These are phyloP conservation scores for Talaromyces sp. DNA, from an alignment of 2,329 filamentous ascomycete genomes.

Conservation along the genomic window DNA sequence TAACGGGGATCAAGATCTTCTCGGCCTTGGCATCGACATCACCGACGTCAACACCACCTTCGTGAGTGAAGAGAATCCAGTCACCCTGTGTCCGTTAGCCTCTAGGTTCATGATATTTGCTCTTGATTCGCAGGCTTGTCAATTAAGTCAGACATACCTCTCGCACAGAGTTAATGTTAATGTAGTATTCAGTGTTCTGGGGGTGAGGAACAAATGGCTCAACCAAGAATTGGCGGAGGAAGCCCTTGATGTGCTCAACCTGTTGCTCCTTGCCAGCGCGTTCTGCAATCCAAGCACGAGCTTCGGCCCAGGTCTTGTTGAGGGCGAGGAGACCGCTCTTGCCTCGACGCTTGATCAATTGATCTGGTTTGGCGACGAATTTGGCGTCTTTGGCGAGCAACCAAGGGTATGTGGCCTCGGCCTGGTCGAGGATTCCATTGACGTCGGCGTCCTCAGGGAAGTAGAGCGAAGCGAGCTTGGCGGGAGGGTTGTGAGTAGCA, in stretches of 20 bases:
- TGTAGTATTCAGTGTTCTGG: conserved; percentile 96
- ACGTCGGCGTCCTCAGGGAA: conserved; percentile 87
- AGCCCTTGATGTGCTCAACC: conserved; percentile 87
- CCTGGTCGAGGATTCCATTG: conserved; percentile 83
- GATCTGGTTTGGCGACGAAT: conserved; percentile 99
- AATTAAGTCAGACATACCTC: conserved; percentile 66
- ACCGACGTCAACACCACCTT: conserved; percentile 98
- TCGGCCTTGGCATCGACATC: conserved; percentile 98
- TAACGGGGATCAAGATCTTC: conserved; percentile 96
- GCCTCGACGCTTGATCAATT: conserved; percentile 98
- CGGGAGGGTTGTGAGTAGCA: conserved; percentile 84
- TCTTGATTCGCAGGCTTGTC: too few species aligned
- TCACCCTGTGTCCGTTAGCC: conserved; percentile 64
- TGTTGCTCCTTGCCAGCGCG: conserved; percentile 87
- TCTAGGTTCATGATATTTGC: not conserved
- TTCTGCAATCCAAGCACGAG: conserved; percentile 88
- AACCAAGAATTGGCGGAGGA: conserved; percentile 91
- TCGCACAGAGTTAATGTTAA: conserved; percentile 99
- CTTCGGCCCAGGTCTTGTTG: conserved; percentile 96
- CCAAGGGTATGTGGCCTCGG: conserved; percentile 96
- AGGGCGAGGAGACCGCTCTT: conserved; percentile 95
- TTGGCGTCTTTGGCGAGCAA: conserved; percentile 76
- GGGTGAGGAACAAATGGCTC: conserved; percentile 98
- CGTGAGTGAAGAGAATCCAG: conserved; percentile 99
- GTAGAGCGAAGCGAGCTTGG: conserved; percentile 85